Percentiles rank a stretch among this genome's conserved stretches.
These are phyloP conservation scores for Pseudocercospora macadamiae DNA, from an alignment of 2,329 filamentous ascomycete species.

Conservation along the genomic window DNA sequence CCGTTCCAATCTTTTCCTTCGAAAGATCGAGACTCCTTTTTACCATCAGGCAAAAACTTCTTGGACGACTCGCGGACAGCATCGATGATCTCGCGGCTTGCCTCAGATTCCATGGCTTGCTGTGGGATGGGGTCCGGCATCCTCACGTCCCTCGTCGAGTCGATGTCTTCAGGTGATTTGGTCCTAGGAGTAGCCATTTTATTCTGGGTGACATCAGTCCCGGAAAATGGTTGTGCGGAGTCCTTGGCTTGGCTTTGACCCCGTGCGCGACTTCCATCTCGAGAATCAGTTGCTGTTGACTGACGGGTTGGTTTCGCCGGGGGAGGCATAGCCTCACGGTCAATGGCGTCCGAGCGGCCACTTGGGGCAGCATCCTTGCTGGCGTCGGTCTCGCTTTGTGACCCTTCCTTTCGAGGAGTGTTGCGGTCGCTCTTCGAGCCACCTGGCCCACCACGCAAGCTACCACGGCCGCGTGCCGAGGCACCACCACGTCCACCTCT, in stretches of 20 bases:
- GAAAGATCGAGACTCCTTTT: slow-evolving; percentile 27
- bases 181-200: slow-evolving; percentile 19
- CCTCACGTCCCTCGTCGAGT: slow-evolving; percentile 22
- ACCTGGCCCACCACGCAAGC: slow-evolving; percentile 43
- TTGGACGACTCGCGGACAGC: slow-evolving; percentile 16
- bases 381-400: slow-evolving; percentile 24
- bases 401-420: slow-evolving; percentile 16
- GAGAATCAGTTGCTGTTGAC: slow-evolving; percentile 16
- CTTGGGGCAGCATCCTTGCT: slow-evolving; percentile 11
- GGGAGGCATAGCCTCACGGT: slow-evolving; percentile 35
- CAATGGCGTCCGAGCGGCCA: slow-evolving; percentile 29
- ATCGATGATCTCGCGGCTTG: slow-evolving; percentile 16
- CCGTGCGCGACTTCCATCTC: slow-evolving; percentile 20
- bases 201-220: not conserved
- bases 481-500: slow-evolving; percentile 60
- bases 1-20: slow-evolving; percentile 32
- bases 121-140: slow-evolving; percentile 26
- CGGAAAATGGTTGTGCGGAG: not conserved
- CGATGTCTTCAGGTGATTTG: slow-evolving; percentile 25
- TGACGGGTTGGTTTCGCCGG: slow-evolving; percentile 26
- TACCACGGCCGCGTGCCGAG: slow-evolving; percentile 49
- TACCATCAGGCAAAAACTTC: slow-evolving; percentile 26
- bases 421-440: slow-evolving; percentile 44
- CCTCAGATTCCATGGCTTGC: slow-evolving; percentile 13
- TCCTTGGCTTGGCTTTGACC: slow-evolving; percentile 18